A percentile compares a stretch with the other conserved stretches of the same genome.
These are phyloP conservation scores for Stromatinia cepivora DNA, from an alignment of 2,329 filamentous ascomycete genomes.

Conservation along the genomic window DNA sequence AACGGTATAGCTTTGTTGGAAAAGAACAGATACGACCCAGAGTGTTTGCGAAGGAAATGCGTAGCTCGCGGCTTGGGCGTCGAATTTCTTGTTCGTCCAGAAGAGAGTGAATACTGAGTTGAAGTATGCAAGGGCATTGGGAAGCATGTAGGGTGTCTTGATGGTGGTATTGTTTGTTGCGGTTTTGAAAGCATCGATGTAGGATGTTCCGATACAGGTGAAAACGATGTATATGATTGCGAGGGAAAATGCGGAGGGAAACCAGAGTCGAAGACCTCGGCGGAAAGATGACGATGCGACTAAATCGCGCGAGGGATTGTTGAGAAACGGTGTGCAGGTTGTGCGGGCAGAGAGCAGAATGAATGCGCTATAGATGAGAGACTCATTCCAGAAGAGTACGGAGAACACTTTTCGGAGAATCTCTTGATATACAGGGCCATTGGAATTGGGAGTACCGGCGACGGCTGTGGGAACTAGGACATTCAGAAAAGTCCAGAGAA, in stretches of 20 bases:
- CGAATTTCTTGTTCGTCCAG: constrained; percentile 46
- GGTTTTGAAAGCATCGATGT: constrained; percentile 45
- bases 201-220: constrained; percentile 38
- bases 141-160: constrained; percentile 39
- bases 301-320: constrained; percentile 39
- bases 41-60: constrained; percentile 48
- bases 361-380: constrained; percentile 48
- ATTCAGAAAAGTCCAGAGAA: constrained; percentile 48
- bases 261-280: constrained; percentile 45
- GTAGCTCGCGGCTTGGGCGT: constrained; percentile 44
- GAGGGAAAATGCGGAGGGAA: constrained; percentile 46
- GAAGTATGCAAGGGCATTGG: constrained; percentile 46
- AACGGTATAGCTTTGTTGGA: constrained; percentile 49
- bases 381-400: constrained; percentile 47
- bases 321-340: constrained; percentile 46
- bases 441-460: constrained; percentile 40
- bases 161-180: constrained; percentile 44
- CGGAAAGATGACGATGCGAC: constrained; percentile 47
- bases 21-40: constrained; percentile 48
- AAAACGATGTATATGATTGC: constrained; percentile 45
- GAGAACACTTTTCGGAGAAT: constrained; percentile 48
- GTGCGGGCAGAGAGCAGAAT: constrained; percentile 49
- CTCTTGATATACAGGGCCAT: constrained; percentile 44
- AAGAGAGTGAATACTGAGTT: constrained; percentile 50
- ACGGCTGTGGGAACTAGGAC: constrained; percentile 48